phyloP scores from a whole-genome alignment of 2,329 filamentous ascomycete species.

The Cytospora paraplurivora region DNA sequence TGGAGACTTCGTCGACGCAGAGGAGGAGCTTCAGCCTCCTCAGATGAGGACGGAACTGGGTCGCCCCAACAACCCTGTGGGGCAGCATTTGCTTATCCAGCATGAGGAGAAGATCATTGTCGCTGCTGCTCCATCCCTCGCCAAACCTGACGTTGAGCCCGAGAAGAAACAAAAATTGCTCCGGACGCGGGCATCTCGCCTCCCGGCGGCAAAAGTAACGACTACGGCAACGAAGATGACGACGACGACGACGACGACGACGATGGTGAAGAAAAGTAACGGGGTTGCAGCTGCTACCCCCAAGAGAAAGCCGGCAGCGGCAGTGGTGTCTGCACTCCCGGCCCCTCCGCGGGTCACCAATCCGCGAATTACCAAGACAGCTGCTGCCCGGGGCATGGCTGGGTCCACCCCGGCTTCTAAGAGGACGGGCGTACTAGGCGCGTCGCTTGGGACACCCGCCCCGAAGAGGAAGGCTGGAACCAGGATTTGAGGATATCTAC shows the following conservation, averaged over 20 bases:
- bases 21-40: conserved; percentile 8
- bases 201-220: conserved; percentile 13
- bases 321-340: conserved; percentile 38
- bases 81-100: neutral
- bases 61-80: neutral
- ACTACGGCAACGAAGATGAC: neutral
- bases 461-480: conserved; percentile 16
- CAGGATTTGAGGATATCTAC: neutral
- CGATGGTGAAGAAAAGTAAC: neutral
- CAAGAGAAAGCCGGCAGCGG: conserved; percentile 3
- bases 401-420: conserved; percentile 3
- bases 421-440: conserved; percentile 15
- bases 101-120: neutral
- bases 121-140: neutral
- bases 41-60: neutral
- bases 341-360: conserved; percentile 35
- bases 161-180: conserved; percentile 15
- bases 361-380: conserved; percentile 32
- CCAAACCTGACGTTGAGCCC: neutral
- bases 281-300: conserved; percentile 4
- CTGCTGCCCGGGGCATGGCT: conserved; percentile 9
- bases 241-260: neutral
- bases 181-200: conserved; percentile 19
- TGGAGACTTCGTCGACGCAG: neutral
- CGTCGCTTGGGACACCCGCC: conserved; percentile 21